Percentiles rank a stretch among this genome's conserved stretches.
Conservation (phyloP, 2,329 filamentous ascomycete genomes). For the Exophiala dermatitidis region DNA sequence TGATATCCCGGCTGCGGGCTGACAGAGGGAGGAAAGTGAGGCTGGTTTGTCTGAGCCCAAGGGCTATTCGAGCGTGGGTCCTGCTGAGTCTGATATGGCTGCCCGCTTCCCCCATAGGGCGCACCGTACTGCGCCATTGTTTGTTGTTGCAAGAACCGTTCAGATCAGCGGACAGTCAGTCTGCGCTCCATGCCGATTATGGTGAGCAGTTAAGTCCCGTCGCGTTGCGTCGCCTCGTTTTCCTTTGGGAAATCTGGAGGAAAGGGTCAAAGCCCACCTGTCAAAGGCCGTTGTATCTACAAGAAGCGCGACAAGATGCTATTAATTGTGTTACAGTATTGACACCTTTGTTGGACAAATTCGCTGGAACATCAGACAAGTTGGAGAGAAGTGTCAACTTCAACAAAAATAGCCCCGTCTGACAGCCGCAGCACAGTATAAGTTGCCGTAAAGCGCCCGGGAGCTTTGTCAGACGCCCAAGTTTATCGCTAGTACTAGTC, state of each 20-base stretch:
- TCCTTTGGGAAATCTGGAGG: no score
- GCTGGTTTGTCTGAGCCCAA: conserved; percentile 12
- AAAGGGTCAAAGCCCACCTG: no score
- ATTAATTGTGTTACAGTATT: neutral
- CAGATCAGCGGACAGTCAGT: conserved; percentile 9
- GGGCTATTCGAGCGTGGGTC: conserved; percentile 20
- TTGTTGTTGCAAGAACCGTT: neutral
- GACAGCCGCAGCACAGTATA: neutral
- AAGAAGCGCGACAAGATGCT: neutral
- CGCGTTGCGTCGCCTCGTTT: neutral
- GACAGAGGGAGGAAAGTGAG: conserved; percentile 11
- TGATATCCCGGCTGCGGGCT: conserved; percentile 19
- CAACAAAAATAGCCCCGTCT: neutral
- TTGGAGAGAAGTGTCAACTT: neutral
- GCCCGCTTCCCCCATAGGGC: conserved; percentile 18
- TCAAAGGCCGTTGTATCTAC: neutral
- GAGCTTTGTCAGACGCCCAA: no score
- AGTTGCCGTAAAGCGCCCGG: no score
- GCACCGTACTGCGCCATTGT: conserved; percentile 23
- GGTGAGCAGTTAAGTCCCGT: neutral
- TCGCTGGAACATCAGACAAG: neutral
- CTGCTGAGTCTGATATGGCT: conserved; percentile 16
- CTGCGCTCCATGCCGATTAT: conserved; percentile 17
- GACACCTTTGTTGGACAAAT: neutral
- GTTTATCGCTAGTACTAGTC: no score